Evolutionary conservation across 495 filamentous ascomycete species (phyloP).

Genomic region (Aspergillus haitiensis): DNA sequence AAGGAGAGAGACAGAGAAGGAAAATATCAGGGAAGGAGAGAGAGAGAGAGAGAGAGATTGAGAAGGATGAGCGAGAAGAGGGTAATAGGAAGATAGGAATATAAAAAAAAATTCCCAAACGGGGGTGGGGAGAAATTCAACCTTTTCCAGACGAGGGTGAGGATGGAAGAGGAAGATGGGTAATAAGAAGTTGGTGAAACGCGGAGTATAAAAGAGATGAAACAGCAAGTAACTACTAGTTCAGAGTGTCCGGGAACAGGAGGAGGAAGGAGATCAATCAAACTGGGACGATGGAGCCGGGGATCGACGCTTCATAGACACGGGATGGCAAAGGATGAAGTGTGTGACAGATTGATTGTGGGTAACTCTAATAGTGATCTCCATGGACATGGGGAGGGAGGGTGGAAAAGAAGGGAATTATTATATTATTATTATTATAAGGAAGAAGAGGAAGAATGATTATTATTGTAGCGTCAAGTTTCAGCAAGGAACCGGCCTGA

Average conservation of each 20-base stretch:
- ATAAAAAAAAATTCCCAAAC: not conserved
- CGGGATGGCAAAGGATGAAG: not conserved
- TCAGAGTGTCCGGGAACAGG: not conserved
- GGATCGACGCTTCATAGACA: not conserved
- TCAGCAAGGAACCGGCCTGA: conserved; percentile 4
- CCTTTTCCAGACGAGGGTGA: too few species aligned
- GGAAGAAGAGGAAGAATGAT: conserved; percentile 1
- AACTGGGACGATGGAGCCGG: conserved; percentile 2
- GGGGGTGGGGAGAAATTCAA: not conserved
- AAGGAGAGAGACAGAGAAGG: not conserved
- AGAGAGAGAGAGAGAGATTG: not conserved
- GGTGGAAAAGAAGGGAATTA: not conserved
- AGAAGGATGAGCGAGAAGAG: not conserved
- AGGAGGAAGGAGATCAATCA: conserved; percentile 1
- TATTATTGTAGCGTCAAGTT: not conserved
- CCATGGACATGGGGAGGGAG: not conserved
- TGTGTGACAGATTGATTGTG: conserved; percentile 4
- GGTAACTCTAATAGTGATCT: not conserved
- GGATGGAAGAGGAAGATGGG: too few species aligned
- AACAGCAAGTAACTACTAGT: conserved; percentile 12
- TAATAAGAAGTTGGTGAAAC: conserved; percentile 11
- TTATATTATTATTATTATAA: not conserved
- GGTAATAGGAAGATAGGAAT: conserved; percentile 1
- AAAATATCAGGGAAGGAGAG: not conserved
- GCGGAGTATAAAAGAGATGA: conserved; percentile 16